Percentiles rank a stretch among this genome's conserved stretches.
phyloP scores from a whole-genome alignment of 1,284 basidiomycete genomes.

The Cryptococcus deneoformans region DNA sequence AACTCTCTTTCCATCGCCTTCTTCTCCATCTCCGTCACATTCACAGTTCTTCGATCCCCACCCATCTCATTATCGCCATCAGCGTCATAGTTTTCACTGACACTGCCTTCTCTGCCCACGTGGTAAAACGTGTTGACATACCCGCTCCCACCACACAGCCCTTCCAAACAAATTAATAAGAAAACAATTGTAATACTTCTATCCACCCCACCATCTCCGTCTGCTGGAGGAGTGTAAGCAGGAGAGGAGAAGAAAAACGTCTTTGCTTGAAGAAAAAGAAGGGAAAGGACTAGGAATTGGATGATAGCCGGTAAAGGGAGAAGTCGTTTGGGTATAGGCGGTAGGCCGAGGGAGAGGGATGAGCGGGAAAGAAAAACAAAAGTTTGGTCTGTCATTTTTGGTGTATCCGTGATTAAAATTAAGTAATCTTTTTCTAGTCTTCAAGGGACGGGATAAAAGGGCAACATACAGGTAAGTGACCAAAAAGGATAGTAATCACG shows the following conservation, averaged over 20 bases:
- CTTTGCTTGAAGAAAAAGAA: slow-evolving; percentile 53
- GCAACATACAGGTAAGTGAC: slow-evolving; percentile 49
- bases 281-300: slow-evolving; percentile 61
- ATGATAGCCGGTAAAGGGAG: slow-evolving; percentile 56
- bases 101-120: slow-evolving; percentile 64
- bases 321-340: slow-evolving; percentile 68
- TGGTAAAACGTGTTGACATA: slow-evolving; percentile 89
- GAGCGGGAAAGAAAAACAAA: slow-evolving; percentile 96
- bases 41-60: slow-evolving; percentile 8
- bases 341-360: slow-evolving; percentile 80
- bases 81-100: slow-evolving; percentile 47
- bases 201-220: slow-evolving; percentile 34
- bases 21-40: slow-evolving; percentile 3
- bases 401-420: not conserved
- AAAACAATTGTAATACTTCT: slow-evolving; percentile 66
- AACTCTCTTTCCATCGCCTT: slow-evolving; percentile 67
- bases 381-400: slow-evolving; percentile 60
- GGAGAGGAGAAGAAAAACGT: slow-evolving; percentile 41
- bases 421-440: not conserved
- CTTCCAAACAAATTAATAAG: slow-evolving; percentile 75
- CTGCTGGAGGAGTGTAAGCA: slow-evolving; percentile 26
- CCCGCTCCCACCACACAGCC: slow-evolving; percentile 85
- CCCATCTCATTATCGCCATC: slow-evolving; percentile 3
- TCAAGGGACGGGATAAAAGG: not conserved
- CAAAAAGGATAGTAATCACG: slow-evolving; percentile 95